phyloP scores from a whole-genome alignment of 176 grass and related monocot genomes.

The Carex cristatella region DNA sequence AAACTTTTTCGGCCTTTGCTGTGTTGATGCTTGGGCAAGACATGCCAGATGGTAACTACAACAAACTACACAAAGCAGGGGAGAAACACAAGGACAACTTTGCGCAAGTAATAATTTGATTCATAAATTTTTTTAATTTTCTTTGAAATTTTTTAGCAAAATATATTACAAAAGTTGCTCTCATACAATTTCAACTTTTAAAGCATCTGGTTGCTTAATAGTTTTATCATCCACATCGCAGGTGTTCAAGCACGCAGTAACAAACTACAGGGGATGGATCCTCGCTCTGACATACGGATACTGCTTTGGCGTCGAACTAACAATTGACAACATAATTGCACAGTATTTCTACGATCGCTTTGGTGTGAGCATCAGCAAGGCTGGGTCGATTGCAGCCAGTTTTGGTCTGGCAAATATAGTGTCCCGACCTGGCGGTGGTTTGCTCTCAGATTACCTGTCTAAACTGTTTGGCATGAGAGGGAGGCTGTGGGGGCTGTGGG shows the following conservation, averaged over 20 bases:
- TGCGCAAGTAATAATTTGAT: constrained; percentile 20
- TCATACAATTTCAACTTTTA: background rate
- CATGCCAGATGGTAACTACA: constrained; percentile 86
- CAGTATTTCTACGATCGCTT: constrained; percentile 96
- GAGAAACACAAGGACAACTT: constrained; percentile 90
- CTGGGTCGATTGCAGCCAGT: constrained; percentile 78
- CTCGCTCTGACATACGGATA: constrained; percentile 88
- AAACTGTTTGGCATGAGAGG: constrained; percentile 65
- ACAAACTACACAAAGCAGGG: constrained; percentile 49
- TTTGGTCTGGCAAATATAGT: constrained; percentile 85
- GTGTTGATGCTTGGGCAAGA: constrained; percentile 72
- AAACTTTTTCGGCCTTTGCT: constrained; percentile 58
- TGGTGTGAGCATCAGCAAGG: constrained; percentile 53
- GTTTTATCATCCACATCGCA: background rate
- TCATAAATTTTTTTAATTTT: no score
- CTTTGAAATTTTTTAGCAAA: background rate
- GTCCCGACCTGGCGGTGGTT: constrained; percentile 60
- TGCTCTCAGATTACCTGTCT: constrained; percentile 71
- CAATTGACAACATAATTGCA: constrained; percentile 87
- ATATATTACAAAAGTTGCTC: no score
- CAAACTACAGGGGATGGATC: constrained; percentile 88
- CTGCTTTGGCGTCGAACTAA: constrained; percentile 85
- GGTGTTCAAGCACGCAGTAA: constrained; percentile 55
- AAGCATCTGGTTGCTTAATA: background rate
- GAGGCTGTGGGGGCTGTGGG: constrained; percentile 78